Evolutionary conservation across 305 asterid genomes (phyloP).

Genomic region (Plantago coronopus): DNA sequence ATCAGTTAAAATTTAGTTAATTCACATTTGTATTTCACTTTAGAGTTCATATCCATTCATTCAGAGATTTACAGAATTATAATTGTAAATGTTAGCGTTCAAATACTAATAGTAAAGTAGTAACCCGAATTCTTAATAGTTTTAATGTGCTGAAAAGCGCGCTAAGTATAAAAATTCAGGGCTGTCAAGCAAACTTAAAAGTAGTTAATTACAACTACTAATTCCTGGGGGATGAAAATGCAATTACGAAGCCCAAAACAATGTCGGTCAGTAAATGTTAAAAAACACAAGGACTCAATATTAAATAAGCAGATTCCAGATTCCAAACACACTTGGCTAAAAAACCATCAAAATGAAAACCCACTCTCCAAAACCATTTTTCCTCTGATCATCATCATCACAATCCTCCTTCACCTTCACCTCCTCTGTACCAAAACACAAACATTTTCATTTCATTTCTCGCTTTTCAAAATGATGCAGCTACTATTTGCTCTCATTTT

Average conservation of each 20-base stretch:
- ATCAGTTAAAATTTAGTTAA: background rate
- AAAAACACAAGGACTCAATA: background rate
- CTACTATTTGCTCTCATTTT: slow-evolving; percentile 59
- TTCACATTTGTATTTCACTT: background rate
- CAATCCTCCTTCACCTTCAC: too few species aligned
- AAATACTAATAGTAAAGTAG: too few species aligned
- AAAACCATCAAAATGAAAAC: too few species aligned
- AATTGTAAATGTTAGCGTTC: too few species aligned
- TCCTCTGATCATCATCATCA: background rate
- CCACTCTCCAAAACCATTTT: background rate
- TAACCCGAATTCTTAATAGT: too few species aligned
- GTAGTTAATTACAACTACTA: too few species aligned
- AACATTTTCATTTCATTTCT: background rate
- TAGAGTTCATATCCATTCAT: background rate
- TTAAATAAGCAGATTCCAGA: background rate
- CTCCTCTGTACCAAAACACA: too few species aligned
- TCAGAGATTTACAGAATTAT: too few species aligned
- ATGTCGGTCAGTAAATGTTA: background rate
- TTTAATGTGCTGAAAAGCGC: too few species aligned
- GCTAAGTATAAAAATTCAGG: too few species aligned
- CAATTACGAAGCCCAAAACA: background rate
- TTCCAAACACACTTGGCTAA: background rate
- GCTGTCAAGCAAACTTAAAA: too few species aligned
- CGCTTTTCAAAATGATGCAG: slow-evolving; percentile 44
- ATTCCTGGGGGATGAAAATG: too few species aligned